Evolutionary conservation across 129 eudicot genomes (phyloP), one percentile per base, ranked within the genome.

Genomic region (Pittosporum tobira): DNA sequence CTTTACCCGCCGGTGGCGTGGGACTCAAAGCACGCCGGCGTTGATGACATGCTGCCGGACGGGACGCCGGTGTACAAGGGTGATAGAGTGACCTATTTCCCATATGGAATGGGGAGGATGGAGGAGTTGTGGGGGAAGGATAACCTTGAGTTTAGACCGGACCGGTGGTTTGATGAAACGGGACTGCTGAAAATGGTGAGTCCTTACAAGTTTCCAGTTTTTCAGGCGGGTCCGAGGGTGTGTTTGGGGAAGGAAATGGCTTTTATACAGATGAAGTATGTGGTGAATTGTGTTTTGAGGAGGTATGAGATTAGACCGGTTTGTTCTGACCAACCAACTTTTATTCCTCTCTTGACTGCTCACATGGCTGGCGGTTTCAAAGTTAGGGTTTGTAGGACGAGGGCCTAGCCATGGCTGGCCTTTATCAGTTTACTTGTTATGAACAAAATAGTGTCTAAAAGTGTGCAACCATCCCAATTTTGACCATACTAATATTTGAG

Each of bases 61-160:
- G 98, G 98, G 37, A 83, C 89, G 0, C 52, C 5, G 63, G 94
- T 90, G 2, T 55, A 16, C 20, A 70, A 64, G 27, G 98, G 98
- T 2, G 73, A 80, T 48, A 50, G 98, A 40, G 94, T 90, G 59
- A 90, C 94, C 15, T 90, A 86, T 36, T 83, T 86, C 28, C 98
- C 88, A 0, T 90, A 90, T n/a, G 98, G 95, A 0, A 90, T 90
- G 95, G 95, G 98, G 36, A 83, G 98, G 56, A 86, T 90, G 95
- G 82, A 80, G 63, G 36, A 59, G 9, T 18, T 90, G 30, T 90
- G 98, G 98, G 98, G 98, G 20, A 71, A 77, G 28, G 98, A 90
- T 43, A 51, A 82, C 70, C 28, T 73, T 24, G 77, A 75, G 77
- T 85, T 86, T 75, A 90, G 67, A 61, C 95, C 97, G 67, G 82